Base-by-base conservation (phyloP, 73 alveolate genomes). In the Paramecium octaurelia region DNA sequence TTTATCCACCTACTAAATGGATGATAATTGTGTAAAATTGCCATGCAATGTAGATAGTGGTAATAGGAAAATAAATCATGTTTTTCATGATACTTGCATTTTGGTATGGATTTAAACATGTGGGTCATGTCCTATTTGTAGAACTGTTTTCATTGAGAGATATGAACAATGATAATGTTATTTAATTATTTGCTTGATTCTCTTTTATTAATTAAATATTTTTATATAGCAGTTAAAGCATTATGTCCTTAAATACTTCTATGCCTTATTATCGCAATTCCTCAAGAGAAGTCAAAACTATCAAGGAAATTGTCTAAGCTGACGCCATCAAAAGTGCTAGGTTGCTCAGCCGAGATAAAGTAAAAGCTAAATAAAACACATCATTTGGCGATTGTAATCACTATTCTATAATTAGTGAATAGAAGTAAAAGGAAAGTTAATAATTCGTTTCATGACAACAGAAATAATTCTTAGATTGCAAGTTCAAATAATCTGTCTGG, bases 391-490 rank as follows among this genome's bases (percentile, higher is more conserved):
- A 73, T 38, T 73, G 91, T 80, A 42, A 80, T 27, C 11, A 80
- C 20, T 44, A 8, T 40, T 9, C 29, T 80, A 21, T 46, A 16
- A 38, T 11, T 23, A 44, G 76, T 48, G 9, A 80, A 80, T 80
- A 21, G 91, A 20, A 80, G 91, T 35, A 80, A 80, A 44, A 46
- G 91, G 46, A 80, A 46, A 44, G 18, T 44, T 18, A 80, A 80
- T 80, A 40, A 80, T 80, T 80, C 91, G 2, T 80, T 80, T 48
- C 20, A 80, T 80, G 91, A 80, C 23, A 80, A 80, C 57, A 21
- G 75, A 80, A 54, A 18, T 54, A 54, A n/a, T 4, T 54, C 69
- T 54, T 23, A 80, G 29, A 24, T 43, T 20, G 91, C 44, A 48
- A 80, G 20, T 35, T 14, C 57, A 3, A 80, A 80, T 18, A 21